These are phyloP conservation scores for Sporothrix schenckii DNA, from an alignment of 2,329 filamentous ascomycete genomes.

Conservation along the genomic window DNA sequence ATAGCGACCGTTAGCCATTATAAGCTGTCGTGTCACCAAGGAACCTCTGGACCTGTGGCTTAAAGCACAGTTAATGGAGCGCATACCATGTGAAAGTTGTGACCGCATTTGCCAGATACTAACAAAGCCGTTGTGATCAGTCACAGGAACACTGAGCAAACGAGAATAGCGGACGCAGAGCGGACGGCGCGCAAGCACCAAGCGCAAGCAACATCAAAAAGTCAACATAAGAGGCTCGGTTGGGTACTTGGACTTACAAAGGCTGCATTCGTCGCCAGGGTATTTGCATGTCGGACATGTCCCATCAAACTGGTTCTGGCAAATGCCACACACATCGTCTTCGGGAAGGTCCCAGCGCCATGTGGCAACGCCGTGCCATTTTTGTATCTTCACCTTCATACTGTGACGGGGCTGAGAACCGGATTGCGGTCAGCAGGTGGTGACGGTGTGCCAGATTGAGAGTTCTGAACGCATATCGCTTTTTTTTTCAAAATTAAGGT, in stretches of 20 bases:
- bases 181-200: neutral
- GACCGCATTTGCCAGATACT: slow-evolving; percentile 96
- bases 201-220: neutral
- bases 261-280: slow-evolving; percentile 90
- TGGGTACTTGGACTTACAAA: slow-evolving; percentile 63
- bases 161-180: neutral
- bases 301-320: slow-evolving; percentile 95
- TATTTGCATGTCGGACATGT: slow-evolving; percentile 98
- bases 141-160: too few relatives aligned
- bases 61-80: too few relatives aligned
- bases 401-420: neutral
- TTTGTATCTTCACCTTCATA: slow-evolving; percentile 95
- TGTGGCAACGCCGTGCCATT: slow-evolving; percentile 91
- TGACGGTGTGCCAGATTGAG: neutral
- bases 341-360: slow-evolving; percentile 98
- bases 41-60: too few relatives aligned
- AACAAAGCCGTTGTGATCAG: slow-evolving; percentile 30
- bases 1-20: neutral
- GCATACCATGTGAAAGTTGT: slow-evolving; percentile 92
- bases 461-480: neutral
- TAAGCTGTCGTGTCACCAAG: neutral
- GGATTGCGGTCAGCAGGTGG: neutral
- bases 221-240: neutral
- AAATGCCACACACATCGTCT: slow-evolving; percentile 98
- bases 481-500: too few relatives aligned